phyloP scores from a whole-genome alignment of 768 basidiomycete genomes.

The Phylloporus sp. region DNA sequence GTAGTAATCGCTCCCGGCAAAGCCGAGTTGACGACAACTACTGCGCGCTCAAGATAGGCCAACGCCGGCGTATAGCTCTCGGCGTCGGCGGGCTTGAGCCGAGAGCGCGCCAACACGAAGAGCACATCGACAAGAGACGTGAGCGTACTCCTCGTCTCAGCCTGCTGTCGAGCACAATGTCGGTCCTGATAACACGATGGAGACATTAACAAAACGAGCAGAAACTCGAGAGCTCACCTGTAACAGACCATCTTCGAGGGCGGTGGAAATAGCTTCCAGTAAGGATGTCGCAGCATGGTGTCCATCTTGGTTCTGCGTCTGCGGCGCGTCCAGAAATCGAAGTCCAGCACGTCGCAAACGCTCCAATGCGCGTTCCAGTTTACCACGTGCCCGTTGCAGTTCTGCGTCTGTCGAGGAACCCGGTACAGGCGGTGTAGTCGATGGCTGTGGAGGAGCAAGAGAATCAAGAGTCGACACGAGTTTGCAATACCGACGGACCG shows the following conservation, averaged over 20 bases:
- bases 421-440: not conserved
- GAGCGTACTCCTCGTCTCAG: slow-evolving; percentile 33
- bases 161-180: not conserved
- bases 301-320: slow-evolving; percentile 6
- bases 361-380: slow-evolving; percentile 60
- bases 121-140: slow-evolving; percentile 51
- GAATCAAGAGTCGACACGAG: slow-evolving; percentile 12
- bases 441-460: not conserved
- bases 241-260: slow-evolving; percentile 30
- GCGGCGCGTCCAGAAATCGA: slow-evolving; percentile 41
- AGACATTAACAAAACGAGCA: not conserved
- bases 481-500: slow-evolving; percentile 18
- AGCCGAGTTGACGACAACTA: slow-evolving; percentile 20
- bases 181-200: slow-evolving; percentile 2
- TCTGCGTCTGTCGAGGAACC: slow-evolving; percentile 9
- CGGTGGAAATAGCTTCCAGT: slow-evolving; percentile 34
- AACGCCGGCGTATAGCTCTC: slow-evolving; percentile 46
- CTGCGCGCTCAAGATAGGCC: slow-evolving; percentile 44
- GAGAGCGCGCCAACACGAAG: slow-evolving; percentile 49
- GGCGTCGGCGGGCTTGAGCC: slow-evolving; percentile 38
- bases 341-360: slow-evolving; percentile 49
- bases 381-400: slow-evolving; percentile 38
- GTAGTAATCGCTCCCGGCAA: slow-evolving; percentile 5
- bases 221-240: slow-evolving; percentile 24
- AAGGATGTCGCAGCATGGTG: slow-evolving; percentile 25